Evolutionary conservation across 331 rosid genomes (phyloP), one percentile per base, ranked within the genome.

Genomic region (Erythrophleum ivorense): DNA sequence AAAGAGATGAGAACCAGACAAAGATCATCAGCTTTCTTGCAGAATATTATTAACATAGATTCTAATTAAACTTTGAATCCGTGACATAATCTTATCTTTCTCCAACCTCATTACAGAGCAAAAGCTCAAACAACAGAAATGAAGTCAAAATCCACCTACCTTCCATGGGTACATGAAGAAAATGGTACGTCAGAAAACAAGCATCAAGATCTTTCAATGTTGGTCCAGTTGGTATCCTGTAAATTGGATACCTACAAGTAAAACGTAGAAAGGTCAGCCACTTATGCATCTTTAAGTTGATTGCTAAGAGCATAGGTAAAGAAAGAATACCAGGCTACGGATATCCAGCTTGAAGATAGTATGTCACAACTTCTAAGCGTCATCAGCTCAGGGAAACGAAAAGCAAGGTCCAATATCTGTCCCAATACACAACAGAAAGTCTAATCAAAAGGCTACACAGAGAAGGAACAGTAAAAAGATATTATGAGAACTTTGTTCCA

Each of bases 151-250:
- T 9, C 48, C 55, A 33, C 80, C 66, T 85, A 92, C 98, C 97
- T 91, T 87, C 85, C 75, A 79, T 41, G 18, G 94, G 83, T 18
- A 92, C 88, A 77, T 21, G 46, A 78, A 94, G 96, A 67, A 21
- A 75, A 88, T 94, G 98, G 84, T 91, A 94, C 3, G 98, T 88
- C 77, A 94, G 87, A 82, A 94, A 94, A 86, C 97, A 94, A 24
- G 98, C 97, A 79, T 94, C 93, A 38, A 92, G 92, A 87, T 92
- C 96, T 83, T 91, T 91, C 80, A 94, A 82, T 70, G 98, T 94
- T 80, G 93, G 97, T 49, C 98, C 98, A n/a, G 92, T 92, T 76
- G 98, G 98, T 81, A 92, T 94, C 86, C 98, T 85, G 83, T 94
- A 94, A 75, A 94, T 94, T 11, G 97, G 98, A 87, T 94, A 94